Base-by-base conservation (phyloP, 768 basidiomycete genomes). In the Russula virescens region DNA sequence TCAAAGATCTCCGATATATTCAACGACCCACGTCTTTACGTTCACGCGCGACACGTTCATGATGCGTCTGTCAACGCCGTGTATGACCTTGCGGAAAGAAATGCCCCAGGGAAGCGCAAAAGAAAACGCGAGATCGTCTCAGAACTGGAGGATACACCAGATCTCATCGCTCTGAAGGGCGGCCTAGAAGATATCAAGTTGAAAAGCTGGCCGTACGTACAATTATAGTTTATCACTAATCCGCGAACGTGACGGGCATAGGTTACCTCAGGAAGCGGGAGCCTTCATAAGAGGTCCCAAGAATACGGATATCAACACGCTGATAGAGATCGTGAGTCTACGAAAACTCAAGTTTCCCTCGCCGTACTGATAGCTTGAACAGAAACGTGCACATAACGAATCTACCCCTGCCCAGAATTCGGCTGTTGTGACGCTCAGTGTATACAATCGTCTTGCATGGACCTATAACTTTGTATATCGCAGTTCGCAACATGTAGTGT, bases 301-400 rank as follows among this genome's bases (percentile, higher is more conserved):
- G 68, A 82, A 82, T 68, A 78, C 86, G 0, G 89, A 91, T 69
- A 79, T 81, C 55, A 91, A 91, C 68, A 78, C 80, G 8, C 73
- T 87, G 3, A 72, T 71, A 3, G 72, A 72, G 59, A 68, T 75
- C 66, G 84, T 81, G 68, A 60, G 75, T 19, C 31, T 23, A 11
- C 53, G 23, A 58, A 61, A 45, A 3, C 31, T 21, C 23, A 16
- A 5, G 47, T 21, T 8, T 47, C 57, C 14, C 35, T 14, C 21
- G 13, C 23, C 34, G n/a, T 40, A 48, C 62, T 69, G 14, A 68
- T 66, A 26, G 25, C 19, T 10, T 25, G 21, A 13, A 34, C 34
- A 62, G 65, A 65, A 63, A 61, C 31, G 40, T 31, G 55, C 60
- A 35, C 47, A 43, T 34, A 18, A 38, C 14, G 48, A 55, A 13